Evolutionary conservation across 768 basidiomycete species (phyloP).

Genomic region (Hygrophoropsis aurantiaca): DNA sequence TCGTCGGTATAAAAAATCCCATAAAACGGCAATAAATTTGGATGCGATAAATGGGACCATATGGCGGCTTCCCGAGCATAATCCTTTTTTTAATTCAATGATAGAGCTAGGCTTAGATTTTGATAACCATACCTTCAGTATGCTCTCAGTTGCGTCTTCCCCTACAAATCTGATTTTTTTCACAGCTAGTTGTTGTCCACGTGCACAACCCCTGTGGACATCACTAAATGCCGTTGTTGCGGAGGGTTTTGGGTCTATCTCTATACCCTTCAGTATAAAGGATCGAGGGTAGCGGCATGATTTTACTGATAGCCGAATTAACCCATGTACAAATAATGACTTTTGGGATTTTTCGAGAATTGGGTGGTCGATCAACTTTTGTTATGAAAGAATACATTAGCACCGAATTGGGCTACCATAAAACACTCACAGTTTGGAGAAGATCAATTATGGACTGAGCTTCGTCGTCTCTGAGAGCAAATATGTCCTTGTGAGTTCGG

Average conservation of each 20-base stretch:
- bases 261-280: no score
- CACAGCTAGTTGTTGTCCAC: constrained; percentile 28
- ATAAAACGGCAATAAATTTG: constrained; percentile 18
- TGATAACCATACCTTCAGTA: constrained; percentile 2
- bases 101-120: neutral
- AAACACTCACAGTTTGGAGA: constrained; percentile 20
- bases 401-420: no score
- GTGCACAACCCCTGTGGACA: constrained; percentile 27
- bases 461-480: constrained; percentile 17
- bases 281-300: no score
- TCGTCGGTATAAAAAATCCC: constrained; percentile 4
- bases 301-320: no score
- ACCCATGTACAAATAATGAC: no score
- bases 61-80: constrained; percentile 15
- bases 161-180: no score
- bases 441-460: constrained; percentile 27
- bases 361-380: no score
- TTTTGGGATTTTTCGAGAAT: neutral
- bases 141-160: constrained; percentile 7
- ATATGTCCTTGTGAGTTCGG: constrained; percentile 2
- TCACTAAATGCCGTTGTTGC: constrained; percentile 31
- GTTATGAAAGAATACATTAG: no score
- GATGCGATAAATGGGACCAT: constrained; percentile 19
- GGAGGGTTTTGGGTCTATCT: constrained; percentile 7
- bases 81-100: constrained; percentile 1